Percentiles rank a stretch among this genome's conserved stretches.
phyloP scores from a whole-genome alignment of 2,329 filamentous ascomycete species.

The Bipolaris sorokiniana region DNA sequence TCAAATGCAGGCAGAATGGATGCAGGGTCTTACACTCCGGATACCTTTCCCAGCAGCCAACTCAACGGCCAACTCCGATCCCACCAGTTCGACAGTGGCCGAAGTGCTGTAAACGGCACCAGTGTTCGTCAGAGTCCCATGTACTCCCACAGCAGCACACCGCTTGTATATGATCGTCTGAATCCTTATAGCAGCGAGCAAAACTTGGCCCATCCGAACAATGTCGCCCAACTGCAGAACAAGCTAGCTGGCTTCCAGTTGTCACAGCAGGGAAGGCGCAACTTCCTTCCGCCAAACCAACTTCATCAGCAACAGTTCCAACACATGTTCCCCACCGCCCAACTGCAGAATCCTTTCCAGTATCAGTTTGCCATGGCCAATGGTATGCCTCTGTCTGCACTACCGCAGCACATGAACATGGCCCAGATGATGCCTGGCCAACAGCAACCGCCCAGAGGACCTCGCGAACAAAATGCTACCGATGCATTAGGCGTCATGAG shows the following conservation, averaged over 20 bases:
- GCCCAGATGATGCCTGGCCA: constrained; percentile 45
- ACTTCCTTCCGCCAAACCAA: constrained; percentile 40
- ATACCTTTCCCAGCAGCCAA: constrained; percentile 43
- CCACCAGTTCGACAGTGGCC: constrained; percentile 51
- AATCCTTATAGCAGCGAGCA: constrained; percentile 53
- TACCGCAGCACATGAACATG: constrained; percentile 45
- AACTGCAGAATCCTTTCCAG: constrained; percentile 45
- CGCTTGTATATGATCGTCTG: constrained; percentile 53
- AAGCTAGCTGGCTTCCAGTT: constrained; percentile 57
- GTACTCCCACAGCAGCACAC: constrained; percentile 55
- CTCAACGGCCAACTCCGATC: constrained; percentile 44
- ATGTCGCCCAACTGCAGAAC: constrained; percentile 56
- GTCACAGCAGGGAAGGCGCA: constrained; percentile 49
- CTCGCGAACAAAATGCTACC: constrained; percentile 60
- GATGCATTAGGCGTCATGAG: constrained; percentile 68
- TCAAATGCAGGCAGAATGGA: constrained; percentile 30
- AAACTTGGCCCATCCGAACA: constrained; percentile 51
- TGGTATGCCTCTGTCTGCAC: constrained; percentile 43
- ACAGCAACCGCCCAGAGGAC: constrained; percentile 51
- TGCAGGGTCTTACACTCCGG: constrained; percentile 44
- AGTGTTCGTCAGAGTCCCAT: constrained; percentile 55
- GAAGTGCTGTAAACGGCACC: constrained; percentile 53
- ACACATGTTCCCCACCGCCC: constrained; percentile 45
- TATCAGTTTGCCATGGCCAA: constrained; percentile 47
- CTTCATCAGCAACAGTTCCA: constrained; percentile 43